Evolutionary conservation across 345 rosid species (phyloP).

Genomic region (Eucalyptus fibrosa): DNA sequence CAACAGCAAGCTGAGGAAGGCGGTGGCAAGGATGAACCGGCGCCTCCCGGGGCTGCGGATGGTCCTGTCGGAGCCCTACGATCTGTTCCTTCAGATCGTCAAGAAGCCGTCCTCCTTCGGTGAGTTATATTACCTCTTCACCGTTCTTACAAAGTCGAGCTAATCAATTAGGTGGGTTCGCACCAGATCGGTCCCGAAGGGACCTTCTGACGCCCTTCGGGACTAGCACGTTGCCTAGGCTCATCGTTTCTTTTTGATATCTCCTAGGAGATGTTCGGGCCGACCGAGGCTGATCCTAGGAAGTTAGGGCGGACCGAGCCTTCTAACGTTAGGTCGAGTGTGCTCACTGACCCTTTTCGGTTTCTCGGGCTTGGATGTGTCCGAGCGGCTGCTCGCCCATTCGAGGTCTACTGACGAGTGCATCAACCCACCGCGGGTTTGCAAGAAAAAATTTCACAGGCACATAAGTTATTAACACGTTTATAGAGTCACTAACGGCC

Average conservation of each 20-base stretch:
- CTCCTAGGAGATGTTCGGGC: background rate
- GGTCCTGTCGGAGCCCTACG: constrained; percentile 17
- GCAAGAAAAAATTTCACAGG: background rate
- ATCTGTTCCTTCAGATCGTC: constrained; percentile 19
- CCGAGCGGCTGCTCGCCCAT: background rate
- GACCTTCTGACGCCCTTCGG: background rate
- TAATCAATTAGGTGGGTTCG: background rate
- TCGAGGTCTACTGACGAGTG: background rate
- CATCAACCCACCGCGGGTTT: background rate
- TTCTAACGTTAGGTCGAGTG: background rate
- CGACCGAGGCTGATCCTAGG: background rate
- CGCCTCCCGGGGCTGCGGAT: constrained; percentile 32
- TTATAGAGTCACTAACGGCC: background rate
- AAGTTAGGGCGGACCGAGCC: background rate
- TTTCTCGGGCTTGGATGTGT: background rate
- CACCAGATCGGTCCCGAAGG: background rate
- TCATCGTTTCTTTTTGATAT: background rate
- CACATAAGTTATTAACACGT: background rate
- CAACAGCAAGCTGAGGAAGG: constrained; percentile 21
- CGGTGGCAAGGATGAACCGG: constrained; percentile 22
- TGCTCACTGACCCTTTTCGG: background rate
- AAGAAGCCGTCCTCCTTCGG: constrained; percentile 23
- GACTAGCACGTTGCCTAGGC: background rate
- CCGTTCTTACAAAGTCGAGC: background rate
- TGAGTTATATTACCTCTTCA: background rate